Conservation (phyloP, 441 rosid genomes). For the Euphorbia corollata region DNA sequence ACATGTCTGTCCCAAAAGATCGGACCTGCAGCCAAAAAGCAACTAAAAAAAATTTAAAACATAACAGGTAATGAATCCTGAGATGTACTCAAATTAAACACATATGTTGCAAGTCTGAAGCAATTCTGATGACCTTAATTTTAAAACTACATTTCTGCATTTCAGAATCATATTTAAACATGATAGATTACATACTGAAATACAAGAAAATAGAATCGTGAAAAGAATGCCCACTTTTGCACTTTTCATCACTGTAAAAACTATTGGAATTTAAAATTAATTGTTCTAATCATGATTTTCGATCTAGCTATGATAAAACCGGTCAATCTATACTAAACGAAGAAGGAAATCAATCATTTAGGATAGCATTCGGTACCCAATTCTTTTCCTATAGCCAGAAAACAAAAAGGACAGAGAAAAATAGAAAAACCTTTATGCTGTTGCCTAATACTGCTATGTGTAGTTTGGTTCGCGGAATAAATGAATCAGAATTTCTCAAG, state of each 20-base stretch:
- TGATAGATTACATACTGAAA: neutral
- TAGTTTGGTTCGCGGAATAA: too few species aligned
- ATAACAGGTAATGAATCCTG: neutral
- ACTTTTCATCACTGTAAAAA: neutral
- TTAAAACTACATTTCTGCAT: neutral
- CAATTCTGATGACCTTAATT: too few species aligned
- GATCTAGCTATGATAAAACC: neutral
- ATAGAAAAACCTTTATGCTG: too few species aligned
- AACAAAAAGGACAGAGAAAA: too few species aligned
- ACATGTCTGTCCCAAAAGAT: neutral
- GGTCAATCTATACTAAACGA: neutral
- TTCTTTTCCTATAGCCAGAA: too few species aligned
- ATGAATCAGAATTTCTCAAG: too few species aligned
- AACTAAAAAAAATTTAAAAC: neutral
- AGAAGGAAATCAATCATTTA: too few species aligned
- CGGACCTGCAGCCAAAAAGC: slow-evolving; percentile 8
- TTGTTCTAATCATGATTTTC: neutral
- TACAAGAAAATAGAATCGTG: neutral
- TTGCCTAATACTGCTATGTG: too few species aligned
- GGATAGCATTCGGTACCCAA: too few species aligned
- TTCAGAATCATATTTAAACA: neutral
- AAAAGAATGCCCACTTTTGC: slow-evolving; percentile 1
- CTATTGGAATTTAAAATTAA: neutral
- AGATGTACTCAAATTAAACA: neutral
- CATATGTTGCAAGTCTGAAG: neutral